Conservation (phyloP, 73 alveolate genomes). For the Paraurostyla sp. region DNA sequence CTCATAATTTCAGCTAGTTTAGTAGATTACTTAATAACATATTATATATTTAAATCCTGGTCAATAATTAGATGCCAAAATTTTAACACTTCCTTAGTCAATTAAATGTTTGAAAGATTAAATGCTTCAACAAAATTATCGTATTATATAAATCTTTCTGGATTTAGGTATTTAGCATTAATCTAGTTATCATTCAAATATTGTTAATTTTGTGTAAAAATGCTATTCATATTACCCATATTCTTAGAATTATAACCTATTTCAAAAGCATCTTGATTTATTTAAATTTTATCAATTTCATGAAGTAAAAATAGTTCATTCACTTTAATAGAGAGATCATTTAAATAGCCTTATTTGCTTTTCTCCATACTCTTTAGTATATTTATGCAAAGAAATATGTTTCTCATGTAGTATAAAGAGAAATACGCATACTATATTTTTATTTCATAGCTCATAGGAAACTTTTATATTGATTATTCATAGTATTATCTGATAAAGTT, state of each 20-base stretch:
- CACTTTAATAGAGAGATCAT: not conserved
- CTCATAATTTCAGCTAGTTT: not conserved
- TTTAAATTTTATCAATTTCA: not conserved
- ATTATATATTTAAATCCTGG: not conserved
- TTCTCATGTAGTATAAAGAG: constrained; percentile 9
- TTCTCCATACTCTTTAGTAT: constrained; percentile 2
- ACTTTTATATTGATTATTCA: not conserved
- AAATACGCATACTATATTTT: not conserved
- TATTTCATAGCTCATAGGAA: constrained; percentile 6
- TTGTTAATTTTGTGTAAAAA: not conserved
- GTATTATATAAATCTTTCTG: not conserved
- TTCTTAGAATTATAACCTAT: not conserved
- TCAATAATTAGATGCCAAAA: not conserved
- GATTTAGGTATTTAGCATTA: not conserved
- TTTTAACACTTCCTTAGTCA: not conserved
- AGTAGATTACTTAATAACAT: not conserved
- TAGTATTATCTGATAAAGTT: constrained; percentile 16
- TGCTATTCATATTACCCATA: not conserved
- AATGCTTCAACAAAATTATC: not conserved
- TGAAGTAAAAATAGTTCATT: not conserved
- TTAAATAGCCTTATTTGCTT: not conserved
- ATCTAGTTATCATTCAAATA: too few relatives aligned
- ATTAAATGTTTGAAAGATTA: not conserved
- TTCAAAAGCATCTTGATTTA: not conserved
- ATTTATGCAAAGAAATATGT: not conserved